Evolutionary conservation across 805 yeast genomes (phyloP), one percentile per base, ranked within the genome.

Genomic region (Schwanniomyces pseudopolymorphus): DNA sequence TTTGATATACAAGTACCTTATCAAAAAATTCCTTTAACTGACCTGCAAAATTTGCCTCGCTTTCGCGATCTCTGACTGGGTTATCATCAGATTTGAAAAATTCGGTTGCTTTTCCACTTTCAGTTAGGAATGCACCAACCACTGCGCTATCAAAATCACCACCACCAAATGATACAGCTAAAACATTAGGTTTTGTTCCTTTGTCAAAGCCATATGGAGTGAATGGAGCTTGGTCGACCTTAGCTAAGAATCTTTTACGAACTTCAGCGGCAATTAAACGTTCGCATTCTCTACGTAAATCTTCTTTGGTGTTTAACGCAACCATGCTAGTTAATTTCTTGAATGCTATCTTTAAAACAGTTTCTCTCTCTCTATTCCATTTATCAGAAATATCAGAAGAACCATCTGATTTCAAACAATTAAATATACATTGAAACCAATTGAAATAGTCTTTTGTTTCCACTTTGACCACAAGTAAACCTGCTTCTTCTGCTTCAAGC

Each of bases 161-260:
- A 66, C 85, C 85, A 56, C 99, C 99, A 55, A 87, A 83, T 0
- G 96, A 80, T 25, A 94, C 58, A 0, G 96, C 83, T 52, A 94
- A 71, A 0, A 89, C 92, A 51, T 87, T 83, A 17, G 99, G 96
- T 44, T 83, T 76, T 4, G 96, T 87, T 39, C 97, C 96, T 48
- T 79, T 76, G 38, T 81, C 87, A 53, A 77, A 85, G 4, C 87
- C 85, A 39, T 79, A 77, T 5, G 98, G 96, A 55, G 87, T 83
- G 66, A 73, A 91, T 26, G 99, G 97, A 2, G 98, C 96, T 70
- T 91, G 98, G 63, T 92, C 94, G 28, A 94, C 75, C 57, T 84
- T 85, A 19, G 79, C 75, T 62, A 81, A 72, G 58, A 92, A 86
- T 24, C 78, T 72, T 37, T 78, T 76, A 54, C 98, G 84, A 28